Evolutionary conservation across 306 rosid genomes (phyloP).

Genomic region (Trifolium repens): DNA sequence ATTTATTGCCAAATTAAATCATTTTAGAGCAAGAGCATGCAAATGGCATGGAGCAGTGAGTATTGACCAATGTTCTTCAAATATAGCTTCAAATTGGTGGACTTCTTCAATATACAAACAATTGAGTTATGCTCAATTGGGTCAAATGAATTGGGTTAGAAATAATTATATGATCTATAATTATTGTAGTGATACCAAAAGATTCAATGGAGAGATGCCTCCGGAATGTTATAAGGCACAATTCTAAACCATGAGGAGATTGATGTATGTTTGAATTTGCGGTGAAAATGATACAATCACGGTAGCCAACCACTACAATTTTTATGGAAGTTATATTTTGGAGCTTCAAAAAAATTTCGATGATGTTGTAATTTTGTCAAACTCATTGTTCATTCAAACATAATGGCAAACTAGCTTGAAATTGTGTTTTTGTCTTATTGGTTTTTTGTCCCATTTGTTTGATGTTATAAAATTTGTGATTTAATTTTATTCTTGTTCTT

Average conservation of each 20-base stretch:
- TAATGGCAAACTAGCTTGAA: background rate
- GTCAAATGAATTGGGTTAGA: constrained; percentile 65
- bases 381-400: too few species aligned
- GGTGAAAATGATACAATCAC: too few species aligned
- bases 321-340: too few species aligned
- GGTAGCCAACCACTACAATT: too few species aligned
- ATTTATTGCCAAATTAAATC: constrained; percentile 57
- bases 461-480: background rate
- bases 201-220: constrained; percentile 66
- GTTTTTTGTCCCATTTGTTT: background rate
- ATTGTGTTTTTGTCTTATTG: background rate
- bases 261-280: too few species aligned
- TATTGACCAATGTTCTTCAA: constrained; percentile 59
- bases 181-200: constrained; percentile 67
- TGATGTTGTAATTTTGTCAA: too few species aligned
- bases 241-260: constrained; percentile 28
- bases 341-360: too few species aligned
- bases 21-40: constrained; percentile 80
- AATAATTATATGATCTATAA: constrained; percentile 69
- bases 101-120: constrained; percentile 53
- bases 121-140: constrained; percentile 47
- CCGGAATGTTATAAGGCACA: constrained; percentile 63
- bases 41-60: constrained; percentile 65
- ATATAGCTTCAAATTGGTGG: constrained; percentile 71
- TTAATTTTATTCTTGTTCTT: background rate